Evolutionary conservation across 306 rosid species (phyloP).

Genomic region (Pueraria montana): DNA sequence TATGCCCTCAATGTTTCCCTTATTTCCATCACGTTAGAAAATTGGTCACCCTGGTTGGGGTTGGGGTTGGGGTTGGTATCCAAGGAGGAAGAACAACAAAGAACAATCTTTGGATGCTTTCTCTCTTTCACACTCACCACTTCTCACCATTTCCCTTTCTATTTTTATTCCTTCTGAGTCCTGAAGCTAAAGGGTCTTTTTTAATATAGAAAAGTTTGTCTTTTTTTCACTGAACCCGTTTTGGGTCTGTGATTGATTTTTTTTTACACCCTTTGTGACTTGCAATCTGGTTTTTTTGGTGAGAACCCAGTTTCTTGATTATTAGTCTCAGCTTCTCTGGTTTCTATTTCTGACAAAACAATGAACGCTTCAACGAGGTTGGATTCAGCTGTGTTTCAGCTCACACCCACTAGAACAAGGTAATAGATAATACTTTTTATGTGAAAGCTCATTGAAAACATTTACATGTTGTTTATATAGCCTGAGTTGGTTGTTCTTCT

Average conservation of each 20-base stretch:
- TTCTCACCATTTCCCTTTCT: constrained; percentile 43
- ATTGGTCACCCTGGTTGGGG: constrained; percentile 34
- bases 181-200: constrained; percentile 37
- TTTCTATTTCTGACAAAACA: constrained; percentile 42
- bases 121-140: constrained; percentile 38
- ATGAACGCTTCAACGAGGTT: constrained; percentile 83
- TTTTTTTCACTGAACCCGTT: constrained; percentile 37
- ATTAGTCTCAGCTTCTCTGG: constrained; percentile 41
- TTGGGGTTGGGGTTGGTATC: constrained; percentile 55
- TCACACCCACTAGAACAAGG: constrained; percentile 99
- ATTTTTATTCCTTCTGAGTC: constrained; percentile 21
- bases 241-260: constrained; percentile 25
- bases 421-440: not conserved
- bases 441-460: not conserved
- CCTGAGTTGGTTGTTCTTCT: constrained; percentile 27
- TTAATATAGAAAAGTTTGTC: constrained; percentile 34
- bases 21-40: constrained; percentile 27
- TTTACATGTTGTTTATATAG: not conserved
- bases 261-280: constrained; percentile 47
- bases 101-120: constrained; percentile 56
- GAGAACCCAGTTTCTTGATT: constrained; percentile 43
- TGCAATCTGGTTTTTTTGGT: constrained; percentile 37
- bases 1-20: constrained; percentile 41
- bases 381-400: constrained; percentile 92
- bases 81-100: constrained; percentile 37